These are phyloP conservation scores for Rhynchospora breviuscula DNA, from an alignment of 176 grass and related monocot genomes.

Conservation along the genomic window DNA sequence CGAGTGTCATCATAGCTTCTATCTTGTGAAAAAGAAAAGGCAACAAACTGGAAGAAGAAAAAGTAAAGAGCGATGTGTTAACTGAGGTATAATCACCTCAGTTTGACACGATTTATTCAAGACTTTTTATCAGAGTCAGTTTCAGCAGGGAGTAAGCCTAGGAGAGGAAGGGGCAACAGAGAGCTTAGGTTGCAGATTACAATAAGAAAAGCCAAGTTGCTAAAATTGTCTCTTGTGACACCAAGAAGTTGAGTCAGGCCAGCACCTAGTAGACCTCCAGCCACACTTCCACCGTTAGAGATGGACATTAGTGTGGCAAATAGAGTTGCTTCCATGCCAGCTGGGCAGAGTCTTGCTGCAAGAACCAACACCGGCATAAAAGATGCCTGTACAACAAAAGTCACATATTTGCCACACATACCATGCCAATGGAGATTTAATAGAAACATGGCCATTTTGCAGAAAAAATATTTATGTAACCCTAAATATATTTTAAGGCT, in stretches of 20 bases:
- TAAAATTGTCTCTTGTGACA: slow-evolving; percentile 68
- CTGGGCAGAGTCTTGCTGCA: slow-evolving; percentile 74
- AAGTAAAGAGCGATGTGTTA: neutral
- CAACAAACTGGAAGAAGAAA: neutral
- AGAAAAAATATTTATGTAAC: neutral
- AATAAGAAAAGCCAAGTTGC: slow-evolving; percentile 57
- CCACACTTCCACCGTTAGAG: slow-evolving; percentile 72
- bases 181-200: slow-evolving; percentile 74
- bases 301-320: slow-evolving; percentile 97
- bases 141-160: slow-evolving; percentile 64
- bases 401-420: neutral
- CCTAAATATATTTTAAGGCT: neutral
- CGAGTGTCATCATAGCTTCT: neutral
- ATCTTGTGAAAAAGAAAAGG: neutral
- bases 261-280: slow-evolving; percentile 63
- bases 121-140: slow-evolving; percentile 17
- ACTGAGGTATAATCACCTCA: slow-evolving; percentile 9
- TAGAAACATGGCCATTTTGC: neutral
- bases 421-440: neutral
- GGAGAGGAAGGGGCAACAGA: slow-evolving; percentile 75
- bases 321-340: slow-evolving; percentile 77
- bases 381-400: slow-evolving; percentile 53
- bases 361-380: slow-evolving; percentile 95
- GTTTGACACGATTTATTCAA: slow-evolving; percentile 24
- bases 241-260: slow-evolving; percentile 76